These are phyloP conservation scores for Sporothrix curviconia DNA, from an alignment of 2,329 filamentous ascomycete species.

Conservation along the genomic window DNA sequence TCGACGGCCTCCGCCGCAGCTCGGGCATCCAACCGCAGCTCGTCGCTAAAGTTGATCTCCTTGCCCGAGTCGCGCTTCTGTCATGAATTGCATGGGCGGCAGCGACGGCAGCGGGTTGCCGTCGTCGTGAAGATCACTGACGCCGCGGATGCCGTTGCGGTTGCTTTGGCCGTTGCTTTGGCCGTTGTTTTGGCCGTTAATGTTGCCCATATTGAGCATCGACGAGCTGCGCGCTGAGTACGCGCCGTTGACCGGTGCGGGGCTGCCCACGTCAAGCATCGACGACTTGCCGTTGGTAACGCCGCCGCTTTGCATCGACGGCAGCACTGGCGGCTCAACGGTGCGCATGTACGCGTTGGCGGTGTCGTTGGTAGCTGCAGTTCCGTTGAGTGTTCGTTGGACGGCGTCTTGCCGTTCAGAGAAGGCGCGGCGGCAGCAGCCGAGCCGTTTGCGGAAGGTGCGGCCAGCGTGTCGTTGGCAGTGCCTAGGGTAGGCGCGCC, in stretches of 20 bases:
- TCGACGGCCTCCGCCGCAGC: constrained; percentile 22
- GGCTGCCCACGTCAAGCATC: constrained; percentile 13
- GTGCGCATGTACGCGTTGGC: background rate
- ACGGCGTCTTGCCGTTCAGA: background rate
- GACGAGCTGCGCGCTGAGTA: constrained; percentile 5
- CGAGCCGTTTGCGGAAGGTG: constrained; percentile 2
- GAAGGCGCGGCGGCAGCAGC: background rate
- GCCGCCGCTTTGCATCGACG: background rate
- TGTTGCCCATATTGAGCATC: constrained; percentile 3
- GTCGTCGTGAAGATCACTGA: constrained; percentile 9
- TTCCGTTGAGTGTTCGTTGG: background rate
- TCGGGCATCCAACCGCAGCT: constrained; percentile 18
- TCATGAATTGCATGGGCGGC: constrained; percentile 17
- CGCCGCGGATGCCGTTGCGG: constrained; percentile 3
- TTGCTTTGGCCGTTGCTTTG: background rate
- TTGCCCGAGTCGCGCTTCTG: constrained; percentile 19
- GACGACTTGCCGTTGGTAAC: constrained; percentile 1
- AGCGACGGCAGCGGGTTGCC: constrained; percentile 13
- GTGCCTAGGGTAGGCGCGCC: background rate
- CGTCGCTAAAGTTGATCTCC: constrained; percentile 17
- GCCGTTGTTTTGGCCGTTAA: background rate
- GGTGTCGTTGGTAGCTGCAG: background rate
- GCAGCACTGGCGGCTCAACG: constrained; percentile 8
- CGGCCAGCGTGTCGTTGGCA: background rate
- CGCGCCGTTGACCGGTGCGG: background rate